Evolutionary conservation across 2,329 filamentous ascomycete genomes (phyloP), one percentile per base, ranked within the genome.

Genomic region (Diplodia scrobiculata): DNA sequence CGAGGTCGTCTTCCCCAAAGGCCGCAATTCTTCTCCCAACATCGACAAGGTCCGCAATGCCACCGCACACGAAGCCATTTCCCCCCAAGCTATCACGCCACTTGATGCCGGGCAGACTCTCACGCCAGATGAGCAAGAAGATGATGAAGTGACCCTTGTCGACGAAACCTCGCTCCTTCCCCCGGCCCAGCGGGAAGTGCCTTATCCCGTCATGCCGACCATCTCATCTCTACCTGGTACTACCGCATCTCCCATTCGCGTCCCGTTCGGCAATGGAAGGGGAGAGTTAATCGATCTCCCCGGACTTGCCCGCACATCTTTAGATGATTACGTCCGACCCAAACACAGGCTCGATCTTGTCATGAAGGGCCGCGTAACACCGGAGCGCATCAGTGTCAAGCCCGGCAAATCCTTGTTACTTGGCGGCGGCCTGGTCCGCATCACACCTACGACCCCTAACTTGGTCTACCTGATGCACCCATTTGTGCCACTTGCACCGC

Each of bases 221-320:
- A 90, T 97, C 1, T 97, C 92, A 0, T 85, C 91, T 4, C 83
- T 97, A 2, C 91, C 95, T 0, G 95, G 96, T 10, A 99, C 95
- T 0, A 99, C 95, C 0, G 95, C 93, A 1, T 96, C 92, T 0
- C 95, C 95, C 0, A 98, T 99, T 71, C 89, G 95, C 32, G 87
- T 98, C 19, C 92, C 92, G 0, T 99, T 95, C 74, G 93, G 93
- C 53, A 87, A 87, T 67, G 90, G 91, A 27, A 90, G 87, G 72
- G 95, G 95, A 66, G 96, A 99, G 76, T 83, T 99, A 38, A 91
- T 99, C 72, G 95, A 99, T 75, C 83, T 99, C 14, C 95, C 95
- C 0, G 95, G 95, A 0, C 81, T 99, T 38, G 85, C 88, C 9
- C 88, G 95, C 53, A 89, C 87, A 29, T 73, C 87, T 17, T 81